Evolutionary conservation across 331 rosid species (phyloP), one percentile per base, ranked within the genome.

Genomic region (Cydonia oblonga): DNA sequence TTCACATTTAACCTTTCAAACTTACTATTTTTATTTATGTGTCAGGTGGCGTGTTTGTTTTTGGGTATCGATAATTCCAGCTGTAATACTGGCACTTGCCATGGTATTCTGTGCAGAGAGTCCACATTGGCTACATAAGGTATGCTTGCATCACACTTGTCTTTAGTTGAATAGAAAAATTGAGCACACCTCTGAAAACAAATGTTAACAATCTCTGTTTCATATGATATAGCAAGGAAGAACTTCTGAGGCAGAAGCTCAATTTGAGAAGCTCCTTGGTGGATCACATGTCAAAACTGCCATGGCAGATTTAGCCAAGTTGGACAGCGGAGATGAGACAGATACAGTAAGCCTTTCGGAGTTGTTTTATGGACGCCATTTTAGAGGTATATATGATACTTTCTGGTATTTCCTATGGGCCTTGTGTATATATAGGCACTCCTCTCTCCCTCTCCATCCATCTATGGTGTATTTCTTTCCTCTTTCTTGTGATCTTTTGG

Each of bases 41-140:
- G 72, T 78, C 85, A 93, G 98, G 98, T 93, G 98, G 98, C 96
- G 98, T 61, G 87, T 88, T 78, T 93, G 98, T 81, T 93, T 93
- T 76, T 81, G 93, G 97, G 80, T 86, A 66, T 91, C 98, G 23
- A 83, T 76, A 79, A 81, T 93, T 77, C 98, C 98, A 69, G 96
- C 98, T 30, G 91, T 88, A 64, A 59, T 77, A 80, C 91, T 93
- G 72, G 90, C 87, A 60, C 46, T 86, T 71, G 92, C 84, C 75
- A 93, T 93, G 96, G 18, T 76, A 30, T 86, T 89, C 81, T 93
- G 98, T 70, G 96, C 93, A 18, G 98, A 93, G 86, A 85, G 91
- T 88, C 98, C 98, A 6, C 89, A 88, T 80, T 93, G 98, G 98
- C 82, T 93, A 56, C 87, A 86, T 75, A 93, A 93, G 97, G 98